Evolutionary conservation across 257 asterid genomes (phyloP), one percentile per base, ranked within the genome.

Genomic region (Solanum ossicruentum): DNA sequence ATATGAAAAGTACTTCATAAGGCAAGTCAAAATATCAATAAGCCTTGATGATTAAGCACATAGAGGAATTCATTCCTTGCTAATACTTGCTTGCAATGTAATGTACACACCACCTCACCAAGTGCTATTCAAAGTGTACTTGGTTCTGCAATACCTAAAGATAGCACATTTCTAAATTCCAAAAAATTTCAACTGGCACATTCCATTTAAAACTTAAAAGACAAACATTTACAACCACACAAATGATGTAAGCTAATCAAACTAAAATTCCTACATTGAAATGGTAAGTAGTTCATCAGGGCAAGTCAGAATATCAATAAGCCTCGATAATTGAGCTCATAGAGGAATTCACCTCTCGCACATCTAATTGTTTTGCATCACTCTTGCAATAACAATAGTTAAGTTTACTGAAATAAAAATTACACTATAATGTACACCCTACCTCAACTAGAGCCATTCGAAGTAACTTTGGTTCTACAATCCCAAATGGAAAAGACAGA

Each of bases 21-120:
- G 26, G 88, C 86, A 85, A 70, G 82, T 77, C 63, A 86, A 82
- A n/a, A 49, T 82, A 88, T 85, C 85, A 86, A 86, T 88, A 88
- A 7, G 91, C 89, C 73, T 86, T 72, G 60, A 45, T 85, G 43
- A 4, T 73, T 21, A 5, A 73, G 81, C 81, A 47, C 81, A 73
- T 12, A n/a, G 58, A 73, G 41, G 60, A 47, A 47, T 73, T 45
- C 20, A 47, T 60, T 60, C 81, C 58, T 73, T 9, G 12, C 39
- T 1, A 12, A 3, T 18, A 66, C n/a, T 2, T 15, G 6, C 7
- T 41, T 6, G 80, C 36, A n/a, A 18, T 41, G 17, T 5, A 39
- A 71, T 71, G 11, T 11, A 71, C 18, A 70, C 3, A 7, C 17
- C 3, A 3, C 55, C 11, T 71, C 11, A 20, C 17, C 23, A 65